Percentiles rank a stretch among this genome's conserved stretches.
phyloP scores from a whole-genome alignment of 164 flowering plant species.

The Stephania japonica region DNA sequence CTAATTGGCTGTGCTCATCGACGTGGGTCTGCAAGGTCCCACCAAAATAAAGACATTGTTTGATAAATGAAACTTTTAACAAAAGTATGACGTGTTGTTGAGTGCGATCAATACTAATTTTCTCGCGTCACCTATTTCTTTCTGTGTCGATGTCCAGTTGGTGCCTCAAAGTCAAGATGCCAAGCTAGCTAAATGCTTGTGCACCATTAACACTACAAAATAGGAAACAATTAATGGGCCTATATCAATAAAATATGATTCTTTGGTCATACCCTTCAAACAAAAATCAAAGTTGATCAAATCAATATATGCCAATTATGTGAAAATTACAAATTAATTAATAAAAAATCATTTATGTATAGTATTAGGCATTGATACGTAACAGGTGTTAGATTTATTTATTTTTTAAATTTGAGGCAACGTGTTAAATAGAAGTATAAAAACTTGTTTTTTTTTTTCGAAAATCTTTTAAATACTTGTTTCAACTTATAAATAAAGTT shows the following conservation, averaged over 20 bases:
- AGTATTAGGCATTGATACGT: too few relatives aligned
- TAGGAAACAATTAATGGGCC: neutral
- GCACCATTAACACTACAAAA: neutral
- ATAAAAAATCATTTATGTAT: too few relatives aligned
- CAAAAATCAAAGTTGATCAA: too few relatives aligned
- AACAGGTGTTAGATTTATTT: too few relatives aligned
- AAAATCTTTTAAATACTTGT: too few relatives aligned
- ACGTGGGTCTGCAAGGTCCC: neutral
- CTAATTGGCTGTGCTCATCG: neutral
- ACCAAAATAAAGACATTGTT: neutral
- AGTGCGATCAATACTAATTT: neutral
- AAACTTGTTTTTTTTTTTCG: too few relatives aligned
- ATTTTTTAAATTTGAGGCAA: too few relatives aligned
- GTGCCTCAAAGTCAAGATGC: neutral
- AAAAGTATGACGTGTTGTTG: conserved; percentile 1
- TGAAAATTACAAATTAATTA: too few relatives aligned
- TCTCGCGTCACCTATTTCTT: neutral
- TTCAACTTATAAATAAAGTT: too few relatives aligned
- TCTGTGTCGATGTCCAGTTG: neutral
- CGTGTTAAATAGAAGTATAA: too few relatives aligned
- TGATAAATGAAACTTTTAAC: neutral
- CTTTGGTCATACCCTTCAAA: neutral
- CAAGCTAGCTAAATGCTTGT: neutral
- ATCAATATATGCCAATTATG: too few relatives aligned
- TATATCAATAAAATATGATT: neutral